phyloP scores from a whole-genome alignment of 2,329 filamentous ascomycete genomes.

The Lecanicillium sp. region DNA sequence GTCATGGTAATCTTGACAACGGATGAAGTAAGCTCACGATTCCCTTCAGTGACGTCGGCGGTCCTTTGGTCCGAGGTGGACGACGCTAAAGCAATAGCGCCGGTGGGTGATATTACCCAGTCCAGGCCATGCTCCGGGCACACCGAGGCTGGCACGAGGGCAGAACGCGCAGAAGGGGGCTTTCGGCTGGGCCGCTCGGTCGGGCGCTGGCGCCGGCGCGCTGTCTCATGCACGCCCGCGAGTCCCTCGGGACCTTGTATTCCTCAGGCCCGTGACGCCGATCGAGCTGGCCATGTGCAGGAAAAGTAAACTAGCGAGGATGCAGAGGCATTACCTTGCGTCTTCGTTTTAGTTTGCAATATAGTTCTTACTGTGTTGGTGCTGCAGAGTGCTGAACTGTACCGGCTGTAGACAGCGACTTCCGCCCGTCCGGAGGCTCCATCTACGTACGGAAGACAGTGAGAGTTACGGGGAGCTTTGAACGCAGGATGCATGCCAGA shows the following conservation, averaged over 20 bases:
- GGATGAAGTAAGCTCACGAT: neutral
- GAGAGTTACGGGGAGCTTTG: neutral
- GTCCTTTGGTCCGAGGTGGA: constrained; percentile 3
- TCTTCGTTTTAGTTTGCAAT: neutral
- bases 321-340: neutral
- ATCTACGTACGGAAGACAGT: neutral
- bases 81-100: neutral
- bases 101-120: no score
- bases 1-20: no score
- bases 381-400: no score
- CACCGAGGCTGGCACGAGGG: neutral
- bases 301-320: neutral
- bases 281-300: neutral
- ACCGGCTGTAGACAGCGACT: neutral
- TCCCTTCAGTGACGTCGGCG: neutral
- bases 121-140: no score
- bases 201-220: neutral
- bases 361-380: no score
- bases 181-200: constrained; percentile 1
- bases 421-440: constrained; percentile 10
- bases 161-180: neutral
- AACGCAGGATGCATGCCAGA: neutral
- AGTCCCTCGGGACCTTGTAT: neutral
- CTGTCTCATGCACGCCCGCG: neutral
- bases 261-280: neutral